Base-by-base conservation (phyloP, 2,329 filamentous ascomycete genomes). In the Parasarocladium wereldwijsianum region DNA sequence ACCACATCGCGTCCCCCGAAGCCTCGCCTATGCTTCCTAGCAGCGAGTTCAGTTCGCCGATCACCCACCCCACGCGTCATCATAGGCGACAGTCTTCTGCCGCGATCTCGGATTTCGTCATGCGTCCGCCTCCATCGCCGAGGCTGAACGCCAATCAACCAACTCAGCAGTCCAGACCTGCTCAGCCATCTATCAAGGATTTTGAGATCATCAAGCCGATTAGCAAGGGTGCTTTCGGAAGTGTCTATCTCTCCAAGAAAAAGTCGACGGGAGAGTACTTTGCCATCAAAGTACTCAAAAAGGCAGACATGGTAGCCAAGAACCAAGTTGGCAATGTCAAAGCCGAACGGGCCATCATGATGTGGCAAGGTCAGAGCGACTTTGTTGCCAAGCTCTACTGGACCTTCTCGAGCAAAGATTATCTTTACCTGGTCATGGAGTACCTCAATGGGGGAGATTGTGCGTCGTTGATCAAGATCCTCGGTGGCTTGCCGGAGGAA, bases 181-280 rank as follows among this genome's bases (percentile, higher is more conserved):
- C 87, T 2, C 83, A 90, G 3, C 85, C 87, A 6, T 98, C 92
- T 0, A 98, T 98, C 58, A 96, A 96, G 44, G 90, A 98, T 47
- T 98, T 98, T 43, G 90, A 98, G 51, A 93, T 98, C 41, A 93
- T 98, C 58, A 98, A 98, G 48, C 90, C 90, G 5, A 98, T 98
- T 54, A 98, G 90, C 57, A 96, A 94, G 55, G 90, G 90, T 29
- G 90, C 90, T 4, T 98, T 98, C 51, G 90, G 90, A 5, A 96
- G 90, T 49, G 90, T 98, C 6, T 98, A 98, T 47, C 59, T 98
- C 18, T 87, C 90, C 1, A 98, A 96, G 59, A 98, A 98, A 65
- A 96, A 94, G 54, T 90, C 84, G 0, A 98, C 92, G 1, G 87
- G 86, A 26, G 90, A 98, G 46, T 98, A 98, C 52, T 98, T 87